Evolutionary conservation across 2,329 filamentous ascomycete species (phyloP).

Genomic region (Colletotrichum sp.): DNA sequence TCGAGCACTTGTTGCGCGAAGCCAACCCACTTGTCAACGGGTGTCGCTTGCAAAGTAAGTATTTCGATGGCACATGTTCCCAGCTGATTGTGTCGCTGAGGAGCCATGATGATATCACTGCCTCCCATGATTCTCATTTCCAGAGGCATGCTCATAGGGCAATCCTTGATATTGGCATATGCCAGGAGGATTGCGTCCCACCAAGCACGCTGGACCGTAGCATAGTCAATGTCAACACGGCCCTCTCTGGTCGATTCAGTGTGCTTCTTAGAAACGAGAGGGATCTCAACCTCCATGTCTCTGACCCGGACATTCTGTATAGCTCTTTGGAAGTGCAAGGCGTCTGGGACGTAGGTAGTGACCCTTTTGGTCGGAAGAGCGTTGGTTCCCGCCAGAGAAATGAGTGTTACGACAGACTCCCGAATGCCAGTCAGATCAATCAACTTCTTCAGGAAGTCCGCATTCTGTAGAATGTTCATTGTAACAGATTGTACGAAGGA

Average conservation of each 20-base stretch:
- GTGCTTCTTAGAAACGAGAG: constrained; percentile 49
- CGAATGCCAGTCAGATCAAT: constrained; percentile 24
- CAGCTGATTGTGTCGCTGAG: constrained; percentile 43
- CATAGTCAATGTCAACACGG: constrained; percentile 43
- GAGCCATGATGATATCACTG: constrained; percentile 48
- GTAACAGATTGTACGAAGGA: constrained; percentile 29
- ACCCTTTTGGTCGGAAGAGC: constrained; percentile 33
- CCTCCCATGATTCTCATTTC: constrained; percentile 49
- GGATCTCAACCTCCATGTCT: constrained; percentile 37
- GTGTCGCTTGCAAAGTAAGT: constrained; percentile 43
- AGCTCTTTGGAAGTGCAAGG: constrained; percentile 51
- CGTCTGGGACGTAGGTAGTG: constrained; percentile 39
- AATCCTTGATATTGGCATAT: constrained; percentile 37
- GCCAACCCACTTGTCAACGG: constrained; percentile 38
- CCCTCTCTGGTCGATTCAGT: constrained; percentile 27
- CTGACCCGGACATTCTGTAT: constrained; percentile 49
- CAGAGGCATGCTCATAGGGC: constrained; percentile 46
- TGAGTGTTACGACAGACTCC: constrained; percentile 29
- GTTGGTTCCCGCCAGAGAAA: constrained; percentile 28
- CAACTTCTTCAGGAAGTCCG: constrained; percentile 24
- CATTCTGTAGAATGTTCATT: constrained; percentile 25
- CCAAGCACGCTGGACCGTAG: constrained; percentile 49
- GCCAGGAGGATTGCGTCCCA: constrained; percentile 53
- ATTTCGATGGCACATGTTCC: constrained; percentile 50
- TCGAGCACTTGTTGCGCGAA: constrained; percentile 47